Conservation (phyloP, 768 basidiomycete genomes). For the Astraeus odoratus region DNA sequence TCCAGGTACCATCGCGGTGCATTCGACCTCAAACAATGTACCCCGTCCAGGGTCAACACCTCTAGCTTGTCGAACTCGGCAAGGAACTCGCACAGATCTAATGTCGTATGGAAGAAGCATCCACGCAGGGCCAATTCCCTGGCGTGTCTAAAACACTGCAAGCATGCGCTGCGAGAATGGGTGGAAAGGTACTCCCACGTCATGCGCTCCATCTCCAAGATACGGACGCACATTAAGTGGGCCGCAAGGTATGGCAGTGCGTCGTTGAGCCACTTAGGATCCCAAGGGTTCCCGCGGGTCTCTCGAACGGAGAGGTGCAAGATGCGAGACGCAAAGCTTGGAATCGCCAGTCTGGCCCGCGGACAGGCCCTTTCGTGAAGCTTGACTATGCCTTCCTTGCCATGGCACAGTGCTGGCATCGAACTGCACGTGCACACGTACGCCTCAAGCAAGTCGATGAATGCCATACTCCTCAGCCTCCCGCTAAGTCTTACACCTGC, state of each 20-base stretch:
- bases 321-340: slow-evolving; percentile 54
- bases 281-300: slow-evolving; percentile 26
- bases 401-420: too few relatives aligned
- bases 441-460: slow-evolving; percentile 13
- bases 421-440: slow-evolving; percentile 8
- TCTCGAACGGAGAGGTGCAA: slow-evolving; percentile 20
- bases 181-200: slow-evolving; percentile 29
- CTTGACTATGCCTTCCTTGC: background rate
- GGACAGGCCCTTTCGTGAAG: slow-evolving; percentile 29
- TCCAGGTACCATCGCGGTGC: slow-evolving; percentile 9
- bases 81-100: slow-evolving; percentile 23
- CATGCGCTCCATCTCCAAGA: slow-evolving; percentile 23
- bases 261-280: slow-evolving; percentile 28
- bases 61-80: slow-evolving; percentile 23
- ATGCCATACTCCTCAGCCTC: slow-evolving; percentile 14
- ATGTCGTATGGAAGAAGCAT: slow-evolving; percentile 20
- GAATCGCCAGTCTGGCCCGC: slow-evolving; percentile 29
- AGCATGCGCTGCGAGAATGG: slow-evolving; percentile 18
- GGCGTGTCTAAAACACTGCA: slow-evolving; percentile 17
- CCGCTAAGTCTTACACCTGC: slow-evolving; percentile 12
- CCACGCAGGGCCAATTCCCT: slow-evolving; percentile 17
- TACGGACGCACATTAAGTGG: slow-evolving; percentile 16
- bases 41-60: slow-evolving; percentile 22
- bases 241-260: slow-evolving; percentile 18
- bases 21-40: slow-evolving; percentile 18